These are phyloP conservation scores for Bipolaris bicolor DNA, from an alignment of 2,329 filamentous ascomycete genomes.

Conservation along the genomic window DNA sequence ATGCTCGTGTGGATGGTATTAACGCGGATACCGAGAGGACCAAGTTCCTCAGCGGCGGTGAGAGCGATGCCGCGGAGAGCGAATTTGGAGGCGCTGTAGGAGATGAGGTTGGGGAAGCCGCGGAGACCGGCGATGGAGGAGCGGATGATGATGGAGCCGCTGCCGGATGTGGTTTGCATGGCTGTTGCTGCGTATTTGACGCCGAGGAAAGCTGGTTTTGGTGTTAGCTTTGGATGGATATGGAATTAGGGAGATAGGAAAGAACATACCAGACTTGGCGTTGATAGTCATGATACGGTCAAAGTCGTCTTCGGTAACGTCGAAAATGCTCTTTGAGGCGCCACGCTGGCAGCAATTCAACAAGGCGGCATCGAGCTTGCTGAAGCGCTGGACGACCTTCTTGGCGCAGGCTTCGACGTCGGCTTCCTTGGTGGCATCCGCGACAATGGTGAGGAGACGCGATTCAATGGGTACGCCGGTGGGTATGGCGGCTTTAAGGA, in stretches of 20 bases:
- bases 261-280: conserved; percentile 45
- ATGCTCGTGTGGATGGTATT: conserved; percentile 52
- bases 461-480: conserved; percentile 34
- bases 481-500: conserved; percentile 32
- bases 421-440: conserved; percentile 44
- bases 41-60: conserved; percentile 49
- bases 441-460: conserved; percentile 41
- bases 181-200: conserved; percentile 45
- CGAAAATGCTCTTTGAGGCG: conserved; percentile 42
- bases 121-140: conserved; percentile 50
- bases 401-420: conserved; percentile 36
- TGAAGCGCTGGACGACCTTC: conserved; percentile 36
- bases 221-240: conserved; percentile 5
- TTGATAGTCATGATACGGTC: conserved; percentile 49
- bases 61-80: conserved; percentile 49
- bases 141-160: conserved; percentile 50
- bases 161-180: conserved; percentile 38
- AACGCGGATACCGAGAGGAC: conserved; percentile 48
- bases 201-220: conserved; percentile 43
- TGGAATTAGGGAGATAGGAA: not conserved
- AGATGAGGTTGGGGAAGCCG: conserved; percentile 45
- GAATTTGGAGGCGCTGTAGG: conserved; percentile 49
- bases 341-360: conserved; percentile 38
- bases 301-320: conserved; percentile 46
- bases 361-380: conserved; percentile 36